Percentiles rank a stretch among this genome's conserved stretches.
phyloP scores from a whole-genome alignment of 495 filamentous ascomycete species.

The Neurospora sp. region DNA sequence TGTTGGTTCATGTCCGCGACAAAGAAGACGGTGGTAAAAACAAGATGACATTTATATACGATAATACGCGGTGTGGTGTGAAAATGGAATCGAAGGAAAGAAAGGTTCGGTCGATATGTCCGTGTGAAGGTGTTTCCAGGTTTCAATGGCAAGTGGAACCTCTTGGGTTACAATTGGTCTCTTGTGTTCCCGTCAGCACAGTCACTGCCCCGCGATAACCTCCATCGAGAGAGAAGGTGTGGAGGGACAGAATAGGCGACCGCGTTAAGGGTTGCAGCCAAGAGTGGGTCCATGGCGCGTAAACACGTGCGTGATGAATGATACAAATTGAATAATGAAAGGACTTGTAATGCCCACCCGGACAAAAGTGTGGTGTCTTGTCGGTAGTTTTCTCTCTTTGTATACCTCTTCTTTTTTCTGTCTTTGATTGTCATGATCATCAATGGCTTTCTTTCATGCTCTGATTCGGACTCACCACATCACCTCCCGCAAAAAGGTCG shows the following conservation, averaged over 20 bases:
- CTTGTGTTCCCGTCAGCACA: neutral
- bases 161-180: neutral
- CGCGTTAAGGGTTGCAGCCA: neutral
- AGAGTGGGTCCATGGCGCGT: neutral
- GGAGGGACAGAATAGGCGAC: neutral
- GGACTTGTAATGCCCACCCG: neutral
- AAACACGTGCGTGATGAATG: neutral
- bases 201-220: neutral
- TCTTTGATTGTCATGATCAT: neutral
- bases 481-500: conserved; percentile 69
- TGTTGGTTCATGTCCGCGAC: neutral
- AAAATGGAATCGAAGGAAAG: neutral
- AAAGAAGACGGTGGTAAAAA: neutral
- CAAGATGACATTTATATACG: neutral
- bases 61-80: neutral
- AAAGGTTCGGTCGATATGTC: neutral
- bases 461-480: conserved; percentile 75
- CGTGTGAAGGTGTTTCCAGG: neutral
- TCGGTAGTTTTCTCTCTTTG: neutral
- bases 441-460: conserved; percentile 39
- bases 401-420: neutral
- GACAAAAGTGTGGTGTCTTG: neutral
- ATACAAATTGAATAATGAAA: neutral
- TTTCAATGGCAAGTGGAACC: neutral
- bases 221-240: neutral